A percentile compares a stretch with the other conserved stretches of the same genome.
Conservation (phyloP, 106 monocot genomes). For the Dioscorea zingiberensis region DNA sequence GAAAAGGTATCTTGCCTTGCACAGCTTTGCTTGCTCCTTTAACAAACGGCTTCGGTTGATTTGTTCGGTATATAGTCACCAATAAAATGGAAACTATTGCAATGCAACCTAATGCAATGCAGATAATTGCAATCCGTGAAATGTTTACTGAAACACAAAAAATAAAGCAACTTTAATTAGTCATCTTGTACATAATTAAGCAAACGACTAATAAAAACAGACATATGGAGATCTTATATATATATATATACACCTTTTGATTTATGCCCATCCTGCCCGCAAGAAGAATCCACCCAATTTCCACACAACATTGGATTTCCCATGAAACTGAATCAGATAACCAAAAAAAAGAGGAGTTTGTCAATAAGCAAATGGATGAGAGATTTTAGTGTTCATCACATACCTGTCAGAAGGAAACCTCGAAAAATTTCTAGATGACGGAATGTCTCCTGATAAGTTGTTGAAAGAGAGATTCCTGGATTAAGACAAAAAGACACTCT, state of each 20-base stretch:
- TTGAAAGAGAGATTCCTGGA: constrained; percentile 93
- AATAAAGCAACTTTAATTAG: background rate
- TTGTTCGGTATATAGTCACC: constrained; percentile 50
- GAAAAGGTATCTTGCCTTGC: constrained; percentile 24
- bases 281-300: constrained; percentile 37
- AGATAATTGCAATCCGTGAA: constrained; percentile 39
- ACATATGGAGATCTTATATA: too few relatives aligned
- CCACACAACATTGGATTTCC: constrained; percentile 77
- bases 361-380: too few relatives aligned
- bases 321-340: constrained; percentile 45
- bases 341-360: too few relatives aligned
- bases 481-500: background rate
- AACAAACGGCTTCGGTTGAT: constrained; percentile 33
- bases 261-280: constrained; percentile 20
- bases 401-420: constrained; percentile 79
- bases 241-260: constrained; percentile 41
- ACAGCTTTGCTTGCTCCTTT: constrained; percentile 28
- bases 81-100: constrained; percentile 36
- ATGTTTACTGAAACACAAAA: constrained; percentile 34
- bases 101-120: constrained; percentile 56
- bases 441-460: constrained; percentile 83
- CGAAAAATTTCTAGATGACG: constrained; percentile 64
- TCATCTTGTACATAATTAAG: too few relatives aligned
- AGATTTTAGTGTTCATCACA: background rate
- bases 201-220: too few relatives aligned